These are phyloP conservation scores for Pisolithus microcarpus DNA, from an alignment of 768 basidiomycete genomes.

Conservation along the genomic window DNA sequence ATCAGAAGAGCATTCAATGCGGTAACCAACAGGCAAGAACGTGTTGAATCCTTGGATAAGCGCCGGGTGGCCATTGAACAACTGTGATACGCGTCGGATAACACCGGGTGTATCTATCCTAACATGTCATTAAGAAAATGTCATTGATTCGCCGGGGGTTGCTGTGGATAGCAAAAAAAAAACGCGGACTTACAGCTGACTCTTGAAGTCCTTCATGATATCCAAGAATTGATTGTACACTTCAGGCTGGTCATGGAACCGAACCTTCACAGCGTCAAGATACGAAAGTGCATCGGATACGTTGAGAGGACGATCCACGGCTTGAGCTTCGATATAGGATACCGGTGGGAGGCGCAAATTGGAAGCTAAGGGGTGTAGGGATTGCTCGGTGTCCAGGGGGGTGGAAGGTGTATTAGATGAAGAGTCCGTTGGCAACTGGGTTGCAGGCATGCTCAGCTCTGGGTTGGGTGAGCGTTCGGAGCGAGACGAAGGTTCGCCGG, in stretches of 20 bases:
- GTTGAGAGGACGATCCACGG: conserved; percentile 42
- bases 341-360: conserved; percentile 15
- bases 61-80: conserved; percentile 83
- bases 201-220: conserved; percentile 74
- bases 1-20: conserved; percentile 75
- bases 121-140: neutral
- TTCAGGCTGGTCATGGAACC: conserved; percentile 51
- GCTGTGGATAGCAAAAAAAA: neutral
- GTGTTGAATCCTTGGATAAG: conserved; percentile 99
- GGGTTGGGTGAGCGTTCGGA: conserved; percentile 8
- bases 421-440: neutral
- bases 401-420: conserved; percentile 6
- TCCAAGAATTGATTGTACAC: conserved; percentile 60
- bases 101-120: conserved; percentile 98
- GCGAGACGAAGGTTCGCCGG: conserved; percentile 4
- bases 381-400: conserved; percentile 8
- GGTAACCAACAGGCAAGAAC: conserved; percentile 90
- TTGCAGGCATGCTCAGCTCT: conserved; percentile 6
- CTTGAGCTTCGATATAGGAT: conserved; percentile 20
- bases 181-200: conserved; percentile 40
- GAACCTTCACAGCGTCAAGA: conserved; percentile 57
- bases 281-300: conserved; percentile 58
- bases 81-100: conserved; percentile 87
- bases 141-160: neutral
- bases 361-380: conserved; percentile 4